Percentiles rank a stretch among this genome's conserved stretches.
phyloP scores from a whole-genome alignment of 179 eudicot species.

The Camellia oleifera region DNA sequence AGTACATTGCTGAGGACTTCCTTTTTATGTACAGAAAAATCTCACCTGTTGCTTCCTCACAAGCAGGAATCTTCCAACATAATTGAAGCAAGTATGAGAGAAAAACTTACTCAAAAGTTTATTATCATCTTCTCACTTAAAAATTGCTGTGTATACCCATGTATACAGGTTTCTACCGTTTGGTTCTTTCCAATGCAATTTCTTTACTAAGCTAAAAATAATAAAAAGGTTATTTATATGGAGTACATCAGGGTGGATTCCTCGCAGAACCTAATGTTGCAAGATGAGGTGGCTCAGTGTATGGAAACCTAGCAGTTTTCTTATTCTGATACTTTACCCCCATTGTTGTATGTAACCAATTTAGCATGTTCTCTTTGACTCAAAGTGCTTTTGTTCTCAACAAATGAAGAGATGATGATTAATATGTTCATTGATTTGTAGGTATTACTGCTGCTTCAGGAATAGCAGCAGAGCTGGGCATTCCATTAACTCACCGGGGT shows the following conservation, averaged over 20 bases:
- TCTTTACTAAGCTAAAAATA: neutral
- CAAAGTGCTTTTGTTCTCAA: neutral
- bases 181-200: neutral
- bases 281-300: neutral
- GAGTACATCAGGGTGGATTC: neutral
- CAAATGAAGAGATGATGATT: neutral
- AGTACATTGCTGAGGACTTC: neutral
- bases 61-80: neutral
- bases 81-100: neutral
- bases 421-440: constrained; percentile 23
- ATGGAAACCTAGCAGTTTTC: neutral
- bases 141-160: neutral
- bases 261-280: neutral
- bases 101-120: neutral
- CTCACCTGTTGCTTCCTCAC: neutral
- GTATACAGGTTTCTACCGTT: neutral
- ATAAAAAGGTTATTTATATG: neutral
- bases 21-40: neutral
- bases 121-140: neutral
- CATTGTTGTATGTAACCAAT: neutral
- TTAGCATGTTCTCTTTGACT: neutral
- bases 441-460: constrained; percentile 99
- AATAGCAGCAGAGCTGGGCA: constrained; percentile 91
- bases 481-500: constrained; percentile 93
- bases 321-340: neutral